Conservation (phyloP, 2,329 filamentous ascomycete species). For the Kalmusia sp. region DNA sequence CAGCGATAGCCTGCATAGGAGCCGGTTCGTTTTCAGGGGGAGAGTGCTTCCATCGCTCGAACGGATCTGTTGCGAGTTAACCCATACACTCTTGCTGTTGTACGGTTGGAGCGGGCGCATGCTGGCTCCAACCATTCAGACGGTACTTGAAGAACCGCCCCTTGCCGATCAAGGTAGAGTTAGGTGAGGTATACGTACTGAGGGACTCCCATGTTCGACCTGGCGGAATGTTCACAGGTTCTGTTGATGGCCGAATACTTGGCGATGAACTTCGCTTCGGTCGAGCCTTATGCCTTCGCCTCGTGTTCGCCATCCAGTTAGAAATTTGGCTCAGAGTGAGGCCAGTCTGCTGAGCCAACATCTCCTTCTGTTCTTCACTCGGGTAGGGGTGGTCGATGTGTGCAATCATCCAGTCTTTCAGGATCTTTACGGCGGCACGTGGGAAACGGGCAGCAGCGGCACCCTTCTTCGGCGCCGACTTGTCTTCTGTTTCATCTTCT, state of each 20-base stretch:
- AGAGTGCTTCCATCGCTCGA: slow-evolving; percentile 74
- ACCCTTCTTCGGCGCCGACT: slow-evolving; percentile 41
- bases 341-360: slow-evolving; percentile 78
- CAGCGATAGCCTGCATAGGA: slow-evolving; percentile 67
- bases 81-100: slow-evolving; percentile 34
- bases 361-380: slow-evolving; percentile 84
- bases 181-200: slow-evolving; percentile 36
- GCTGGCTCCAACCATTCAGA: slow-evolving; percentile 13
- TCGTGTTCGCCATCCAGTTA: slow-evolving; percentile 92
- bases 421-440: slow-evolving; percentile 76
- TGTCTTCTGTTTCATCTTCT: slow-evolving; percentile 33
- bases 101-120: slow-evolving; percentile 1
- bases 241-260: slow-evolving; percentile 66
- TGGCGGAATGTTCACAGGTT: slow-evolving; percentile 76
- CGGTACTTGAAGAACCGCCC: slow-evolving; percentile 35
- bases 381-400: slow-evolving; percentile 87
- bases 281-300: slow-evolving; percentile 79
- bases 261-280: slow-evolving; percentile 73
- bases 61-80: slow-evolving; percentile 63
- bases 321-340: slow-evolving; percentile 84
- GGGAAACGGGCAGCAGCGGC: slow-evolving; percentile 66
- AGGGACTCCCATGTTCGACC: slow-evolving; percentile 61
- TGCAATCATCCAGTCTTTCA: slow-evolving; percentile 84
- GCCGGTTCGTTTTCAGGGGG: slow-evolving; percentile 75
- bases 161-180: slow-evolving; percentile 19